These are phyloP conservation scores for Rhodotorula sp. DNA, from an alignment of 1,284 basidiomycete species.

Conservation along the genomic window DNA sequence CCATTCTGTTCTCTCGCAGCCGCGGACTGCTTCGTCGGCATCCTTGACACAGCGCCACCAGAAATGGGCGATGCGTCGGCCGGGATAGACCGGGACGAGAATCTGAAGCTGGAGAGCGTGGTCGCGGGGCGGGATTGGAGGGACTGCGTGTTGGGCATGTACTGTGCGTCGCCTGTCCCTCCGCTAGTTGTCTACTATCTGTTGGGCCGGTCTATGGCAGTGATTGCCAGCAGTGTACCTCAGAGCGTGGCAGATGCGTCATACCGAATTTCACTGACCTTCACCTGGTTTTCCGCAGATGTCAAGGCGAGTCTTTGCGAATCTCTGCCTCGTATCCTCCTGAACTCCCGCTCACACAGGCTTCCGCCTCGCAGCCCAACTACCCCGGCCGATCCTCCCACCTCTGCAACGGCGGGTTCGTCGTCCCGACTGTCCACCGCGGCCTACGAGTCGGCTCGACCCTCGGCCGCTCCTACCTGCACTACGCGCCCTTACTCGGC, in stretches of 20 bases:
- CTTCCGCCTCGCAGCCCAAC: conserved; percentile 60
- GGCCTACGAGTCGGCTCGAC: conserved; percentile 68
- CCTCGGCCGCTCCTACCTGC: conserved; percentile 74
- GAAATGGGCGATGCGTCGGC: not conserved
- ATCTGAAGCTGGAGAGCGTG: conserved; percentile 51
- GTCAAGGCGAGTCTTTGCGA: conserved; percentile 56
- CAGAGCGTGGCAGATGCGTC: not conserved
- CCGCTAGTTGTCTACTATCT: too few relatives aligned
- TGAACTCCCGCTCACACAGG: too few relatives aligned
- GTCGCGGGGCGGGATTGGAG: conserved; percentile 61
- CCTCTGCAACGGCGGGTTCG: conserved; percentile 87
- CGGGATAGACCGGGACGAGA: conserved; percentile 42
- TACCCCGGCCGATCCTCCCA: conserved; percentile 91
- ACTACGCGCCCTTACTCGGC: conserved; percentile 74
- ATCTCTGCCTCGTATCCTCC: too few relatives aligned
- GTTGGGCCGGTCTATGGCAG: too few relatives aligned
- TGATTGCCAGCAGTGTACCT: too few relatives aligned
- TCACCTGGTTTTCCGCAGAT: conserved; percentile 47
- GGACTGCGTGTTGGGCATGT: conserved; percentile 63
- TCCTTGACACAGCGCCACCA: conserved; percentile 16
- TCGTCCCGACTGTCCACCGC: conserved; percentile 68
- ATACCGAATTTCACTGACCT: not conserved
- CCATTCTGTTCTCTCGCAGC: not conserved
- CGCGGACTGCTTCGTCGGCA: conserved; percentile 38
- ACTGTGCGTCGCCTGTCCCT: conserved; percentile 29